Base-by-base conservation (phyloP, 2,329 filamentous ascomycete genomes). In the Fusarium sterilihyphosum region DNA sequence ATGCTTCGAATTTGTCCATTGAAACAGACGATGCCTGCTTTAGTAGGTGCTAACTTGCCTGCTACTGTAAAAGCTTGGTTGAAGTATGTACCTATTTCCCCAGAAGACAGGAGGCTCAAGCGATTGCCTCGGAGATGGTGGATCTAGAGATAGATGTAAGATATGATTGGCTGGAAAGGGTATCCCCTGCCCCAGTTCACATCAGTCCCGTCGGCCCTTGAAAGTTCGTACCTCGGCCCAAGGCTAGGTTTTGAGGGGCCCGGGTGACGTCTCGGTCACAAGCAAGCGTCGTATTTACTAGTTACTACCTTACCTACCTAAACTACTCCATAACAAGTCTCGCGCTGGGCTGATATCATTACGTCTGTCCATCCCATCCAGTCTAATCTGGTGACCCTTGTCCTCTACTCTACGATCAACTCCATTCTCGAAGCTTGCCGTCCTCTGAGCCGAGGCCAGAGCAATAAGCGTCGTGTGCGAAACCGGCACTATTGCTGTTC, bases 191-290 rank as follows among this genome's bases (percentile, higher is more conserved):
- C 37, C 35, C 59, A 44, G 43, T 16, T 24, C 43, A 24, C 43
- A 29, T 49, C 46, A 59, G 65, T 41, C 53, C 52, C 58, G 70
- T 67, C 62, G 71, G 66, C 64, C 66, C 71, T 71, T 64, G 41
- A 58, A 54, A 56, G 33, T 67, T 53, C 44, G 68, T 70, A 78
- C 76, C 76, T 78, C 76, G 76, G 76, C 73, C 76, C 76, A 78
- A 76, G 76, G 76, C 68, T 77, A 29, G 29, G 29, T 35, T 71
- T 62, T 60, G 70, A 65, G 73, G 76, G 74, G 76, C 61, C 49
- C 53, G 61, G 65, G 70, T 78, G 76, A 77, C 71, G 68, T 76
- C 70, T 75, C 59, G 58, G 73, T 74, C 72, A 74, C 72, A 74
- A 73, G 72, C 71, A 75, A 65, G 56, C 61, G 47, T 46, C 35